Base-by-base conservation (phyloP, 148 eudicot genomes). In the Camellia granthamiana region DNA sequence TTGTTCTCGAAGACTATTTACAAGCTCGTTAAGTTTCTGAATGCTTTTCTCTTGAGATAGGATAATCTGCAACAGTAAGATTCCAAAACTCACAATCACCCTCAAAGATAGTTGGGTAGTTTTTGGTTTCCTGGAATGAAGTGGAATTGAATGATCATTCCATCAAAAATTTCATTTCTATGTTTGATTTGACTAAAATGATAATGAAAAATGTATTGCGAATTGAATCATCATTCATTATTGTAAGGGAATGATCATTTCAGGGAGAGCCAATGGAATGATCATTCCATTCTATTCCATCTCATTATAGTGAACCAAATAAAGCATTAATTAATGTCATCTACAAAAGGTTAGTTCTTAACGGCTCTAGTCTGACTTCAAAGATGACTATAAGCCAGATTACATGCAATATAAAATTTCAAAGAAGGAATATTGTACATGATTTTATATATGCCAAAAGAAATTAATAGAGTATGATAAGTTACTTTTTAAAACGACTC, bases 21-120 rank as follows among this genome's bases (percentile, higher is more conserved):
- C 87, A 55, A 89, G 88, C 73, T 83, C 91, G 69, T 84, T 85
- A 43, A 89, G 90, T 80, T 85, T 89, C 75, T 84, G 87, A 78
- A 89, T 89, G 81, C 82, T 87, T 79, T 82, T 84, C 82, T 89
- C 90, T 84, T 89, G 91, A 14, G 90, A 89, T 80, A 89, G 80
- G 55, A 89, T 89, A 12, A 89, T 87, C 91, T 89, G 88, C 76
- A 61, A 58, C 2, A 44, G 41, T 30, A 59, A 75, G 41, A 30
- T 59, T 61, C 15, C 77, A 7, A 0, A 49, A 6, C 51, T 42
- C 5, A 47, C 5, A 55, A 72, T 52, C 6, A 73, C 62, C 4
- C 16, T 51, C 75, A 72, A 73, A 54, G 47, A 51, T n/a, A 30
- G 30, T 23, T 23, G 30, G 38, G 38, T 30, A 30, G 38, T 30